Base-by-base conservation (phyloP, 179 eudicot species). In the Spergularia azorica region DNA sequence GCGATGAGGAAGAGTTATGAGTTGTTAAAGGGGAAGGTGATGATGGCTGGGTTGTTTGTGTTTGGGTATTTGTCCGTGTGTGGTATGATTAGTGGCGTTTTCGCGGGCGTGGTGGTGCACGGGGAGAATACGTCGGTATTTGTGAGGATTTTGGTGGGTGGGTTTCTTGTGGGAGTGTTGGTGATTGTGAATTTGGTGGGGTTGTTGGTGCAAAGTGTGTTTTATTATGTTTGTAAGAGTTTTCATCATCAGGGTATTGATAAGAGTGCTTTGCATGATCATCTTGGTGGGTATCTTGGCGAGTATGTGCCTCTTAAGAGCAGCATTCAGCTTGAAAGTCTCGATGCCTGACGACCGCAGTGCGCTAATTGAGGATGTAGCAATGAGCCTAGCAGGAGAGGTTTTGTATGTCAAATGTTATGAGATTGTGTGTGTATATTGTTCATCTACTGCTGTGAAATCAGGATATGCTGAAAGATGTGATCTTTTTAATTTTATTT, bases 291-390 rank as follows among this genome's bases (percentile, higher is more conserved):
- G 1, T 92, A 94, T 82, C 89, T 94, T 20, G 98, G 98, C 6
- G 98, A 94, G 76, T 92, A 94, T 77, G 97, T 94, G 80, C 98
- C 97, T 75, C 94, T 94, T 18, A 94, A 94, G 79, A 95, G 98
- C 85, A 90, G 88, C 85, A 85, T 95, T 84, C 97, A 95, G 84
- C 80, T 95, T 88, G 95, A 95, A 76, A 89, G 82, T 76, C 79
- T 93, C 26, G 83, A 83, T 70, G 67, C 51, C 20, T 78, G 76
- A 79, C 51, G 16, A 70, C 7, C 9, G 61, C 50, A 5, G 50
- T 4, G 9, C 50, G 10, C 50, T 10, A 46, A 0, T 46, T 46
- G 13, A 1, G 38, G 4, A 43, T 60, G 66, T 20, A 4, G 8
- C 2, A 1, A 1, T 26, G 32, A 26, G 32, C 32, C 32, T 26